Conservation (phyloP, 2,329 filamentous ascomycete genomes). For the Colletotrichum chlorophyti region DNA sequence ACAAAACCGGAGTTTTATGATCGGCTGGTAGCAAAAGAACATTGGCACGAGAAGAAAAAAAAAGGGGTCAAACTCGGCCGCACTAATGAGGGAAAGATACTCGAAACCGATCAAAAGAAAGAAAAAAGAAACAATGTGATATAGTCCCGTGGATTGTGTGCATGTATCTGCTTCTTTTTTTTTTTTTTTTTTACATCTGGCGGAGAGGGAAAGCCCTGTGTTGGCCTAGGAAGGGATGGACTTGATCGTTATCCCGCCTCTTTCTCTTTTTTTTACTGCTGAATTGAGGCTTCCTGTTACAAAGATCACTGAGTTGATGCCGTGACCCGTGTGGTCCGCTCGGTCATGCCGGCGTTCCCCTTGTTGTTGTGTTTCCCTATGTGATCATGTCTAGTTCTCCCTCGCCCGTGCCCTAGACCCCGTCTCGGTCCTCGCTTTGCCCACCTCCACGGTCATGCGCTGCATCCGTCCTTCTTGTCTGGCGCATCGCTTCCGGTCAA, state of each 20-base stretch:
- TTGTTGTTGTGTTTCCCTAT: background rate
- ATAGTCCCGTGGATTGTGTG: slow-evolving; percentile 29
- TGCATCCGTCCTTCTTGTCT: too few species aligned
- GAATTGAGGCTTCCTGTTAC: slow-evolving; percentile 5
- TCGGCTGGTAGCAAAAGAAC: slow-evolving; percentile 28
- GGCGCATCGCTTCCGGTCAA: too few species aligned
- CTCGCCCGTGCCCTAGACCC: too few species aligned
- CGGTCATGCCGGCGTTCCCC: too few species aligned
- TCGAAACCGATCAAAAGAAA: slow-evolving; percentile 50
- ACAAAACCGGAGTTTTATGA: slow-evolving; percentile 21
- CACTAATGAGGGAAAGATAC: slow-evolving; percentile 99
- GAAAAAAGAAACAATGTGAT: too few species aligned
- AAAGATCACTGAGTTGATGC: slow-evolving; percentile 11
- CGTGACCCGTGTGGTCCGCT: too few species aligned
- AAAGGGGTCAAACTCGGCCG: slow-evolving; percentile 65
- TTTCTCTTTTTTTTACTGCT: background rate
- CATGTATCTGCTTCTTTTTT: too few species aligned
- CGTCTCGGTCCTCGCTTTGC: too few species aligned
- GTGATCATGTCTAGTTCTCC: too few species aligned
- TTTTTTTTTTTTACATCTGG: too few species aligned
- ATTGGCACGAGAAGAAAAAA: slow-evolving; percentile 23
- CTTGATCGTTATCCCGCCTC: slow-evolving; percentile 83
- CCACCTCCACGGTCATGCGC: too few species aligned
- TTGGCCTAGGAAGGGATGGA: slow-evolving; percentile 81
- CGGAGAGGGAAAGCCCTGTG: slow-evolving; percentile 98